Evolutionary conservation across 2,329 filamentous ascomycete species (phyloP).

Genomic region (Tetracladium maxilliforme): DNA sequence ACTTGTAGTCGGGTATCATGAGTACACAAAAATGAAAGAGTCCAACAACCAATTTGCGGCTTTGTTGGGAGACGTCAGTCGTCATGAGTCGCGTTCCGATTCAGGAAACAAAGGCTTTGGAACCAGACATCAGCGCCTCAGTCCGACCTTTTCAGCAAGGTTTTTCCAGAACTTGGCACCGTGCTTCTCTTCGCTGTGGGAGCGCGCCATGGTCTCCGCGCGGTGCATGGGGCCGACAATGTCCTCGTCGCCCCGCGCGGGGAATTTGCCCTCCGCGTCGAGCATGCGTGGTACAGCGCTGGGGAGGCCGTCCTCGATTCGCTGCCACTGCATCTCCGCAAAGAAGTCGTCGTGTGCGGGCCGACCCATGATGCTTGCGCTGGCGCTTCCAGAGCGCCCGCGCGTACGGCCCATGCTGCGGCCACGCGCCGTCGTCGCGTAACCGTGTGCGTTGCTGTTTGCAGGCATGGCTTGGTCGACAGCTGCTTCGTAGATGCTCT

Average conservation of each 20-base stretch:
- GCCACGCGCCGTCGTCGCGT: conserved; percentile 13
- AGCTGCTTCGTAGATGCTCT: conserved; percentile 50
- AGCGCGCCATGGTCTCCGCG: conserved; percentile 35
- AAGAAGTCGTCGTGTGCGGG: conserved; percentile 27
- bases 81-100: too few relatives aligned
- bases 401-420: conserved; percentile 23
- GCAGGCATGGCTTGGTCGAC: conserved; percentile 33
- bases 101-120: too few relatives aligned
- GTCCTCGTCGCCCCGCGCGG: conserved; percentile 74
- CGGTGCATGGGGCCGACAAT: conserved; percentile 89
- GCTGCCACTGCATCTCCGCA: conserved; percentile 22
- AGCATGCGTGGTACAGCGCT: conserved; percentile 35
- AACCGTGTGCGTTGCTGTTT: too few relatives aligned
- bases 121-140: too few relatives aligned
- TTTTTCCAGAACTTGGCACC: conserved; percentile 16
- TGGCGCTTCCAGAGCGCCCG: conserved; percentile 25
- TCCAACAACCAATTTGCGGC: too few relatives aligned
- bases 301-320: conserved; percentile 25
- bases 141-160: conserved; percentile 10
- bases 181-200: conserved; percentile 12
- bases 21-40: too few relatives aligned
- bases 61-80: too few relatives aligned
- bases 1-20: too few relatives aligned
- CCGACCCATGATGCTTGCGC: conserved; percentile 13
- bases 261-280: conserved; percentile 86